Evolutionary conservation across 495 filamentous ascomycete species (phyloP).

Genomic region (Wilcoxina mikolae): DNA sequence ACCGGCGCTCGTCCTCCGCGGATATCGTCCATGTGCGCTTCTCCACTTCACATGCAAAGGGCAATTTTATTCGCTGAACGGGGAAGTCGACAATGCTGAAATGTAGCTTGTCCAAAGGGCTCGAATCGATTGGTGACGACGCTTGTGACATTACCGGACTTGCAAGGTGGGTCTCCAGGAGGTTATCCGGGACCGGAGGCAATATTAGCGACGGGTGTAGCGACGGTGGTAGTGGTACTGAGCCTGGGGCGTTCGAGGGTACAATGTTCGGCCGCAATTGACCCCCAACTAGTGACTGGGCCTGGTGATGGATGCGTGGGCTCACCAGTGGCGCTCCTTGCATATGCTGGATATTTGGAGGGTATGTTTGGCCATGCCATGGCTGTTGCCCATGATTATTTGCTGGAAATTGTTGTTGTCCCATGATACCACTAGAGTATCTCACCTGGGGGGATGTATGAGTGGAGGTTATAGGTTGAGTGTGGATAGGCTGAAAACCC

Average conservation of each 20-base stretch:
- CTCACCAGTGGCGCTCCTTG: too few relatives aligned
- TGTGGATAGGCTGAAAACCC: not conserved
- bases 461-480: not conserved
- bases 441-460: not conserved
- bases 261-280: too few relatives aligned
- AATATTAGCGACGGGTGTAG: not conserved
- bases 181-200: not conserved
- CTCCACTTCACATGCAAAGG: not conserved
- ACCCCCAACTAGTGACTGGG: too few relatives aligned
- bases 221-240: not conserved
- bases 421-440: not conserved
- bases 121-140: not conserved
- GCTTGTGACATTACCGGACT: not conserved
- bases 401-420: not conserved
- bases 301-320: too few relatives aligned
- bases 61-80: not conserved
- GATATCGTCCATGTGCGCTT: not conserved
- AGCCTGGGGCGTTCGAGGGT: too few relatives aligned
- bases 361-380: too few relatives aligned
- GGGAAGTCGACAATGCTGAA: not conserved
- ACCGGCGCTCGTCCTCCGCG: not conserved
- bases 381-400: too few relatives aligned
- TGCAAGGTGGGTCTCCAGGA: not conserved
- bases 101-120: not conserved
- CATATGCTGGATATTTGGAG: too few relatives aligned